Base-by-base conservation (phyloP, 306 rosid genomes). In the Canavalia gladiata region DNA sequence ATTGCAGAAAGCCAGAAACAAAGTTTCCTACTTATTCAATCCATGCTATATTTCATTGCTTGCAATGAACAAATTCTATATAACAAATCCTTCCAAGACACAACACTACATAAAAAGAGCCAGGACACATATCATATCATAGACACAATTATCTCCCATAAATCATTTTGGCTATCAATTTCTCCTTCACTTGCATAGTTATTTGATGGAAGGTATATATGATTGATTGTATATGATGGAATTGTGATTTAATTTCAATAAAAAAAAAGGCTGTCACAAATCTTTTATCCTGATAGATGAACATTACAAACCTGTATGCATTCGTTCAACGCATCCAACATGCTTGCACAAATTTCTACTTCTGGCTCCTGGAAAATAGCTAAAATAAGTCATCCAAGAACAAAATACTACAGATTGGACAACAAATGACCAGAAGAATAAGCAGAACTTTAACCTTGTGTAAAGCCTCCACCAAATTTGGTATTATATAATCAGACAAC, bases 381-480 rank as follows among this genome's bases (percentile, higher is more conserved):
- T 35, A 83, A 45, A 42, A 47, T 6, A 66, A 45, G 56, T 78
- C 37, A 2, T 45, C 57, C 25, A 84, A 52, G n/a, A 50, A 39
- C 45, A 43, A 72, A 82, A 80, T 33, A 39, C 5, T 33, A 46
- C 25, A 57, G 64, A 78, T 10, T 69, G 62, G 18, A 78, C 54
- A 49, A 59, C 70, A 64, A 54, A 72, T 11, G 3, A 54, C 50
- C 29, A 75, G 67, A 66, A 37, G 41, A 51, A 78, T 47, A 2
- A 58, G 68, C 47, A 81, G 80, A 78, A 84, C 39, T 10, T 64
- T 75, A 68, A 93, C 99, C 95, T 95, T 95, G 77, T 95, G 99
- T 77, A 95, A 83, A 74, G 99, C 97, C 86, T 95, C 99, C 89
- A 91, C 94, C 81, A 95, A 83, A 88, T 92, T 92, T 66, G 99